Evolutionary conservation across 2,329 filamentous ascomycete species (phyloP), one percentile per base, ranked within the genome.

Genomic region (Penicillium sp.): DNA sequence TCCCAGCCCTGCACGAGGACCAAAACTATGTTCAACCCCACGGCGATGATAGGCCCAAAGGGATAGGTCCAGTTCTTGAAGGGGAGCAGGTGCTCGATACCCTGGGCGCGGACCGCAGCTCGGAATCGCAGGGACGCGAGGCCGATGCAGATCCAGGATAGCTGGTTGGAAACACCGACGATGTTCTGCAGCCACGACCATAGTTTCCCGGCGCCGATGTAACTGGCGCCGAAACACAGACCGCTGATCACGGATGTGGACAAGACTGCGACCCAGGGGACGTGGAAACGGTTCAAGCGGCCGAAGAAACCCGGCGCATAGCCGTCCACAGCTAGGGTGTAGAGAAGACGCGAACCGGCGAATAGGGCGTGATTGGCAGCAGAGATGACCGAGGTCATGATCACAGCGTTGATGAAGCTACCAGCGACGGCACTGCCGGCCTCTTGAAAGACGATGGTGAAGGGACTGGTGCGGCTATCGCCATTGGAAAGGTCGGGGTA

Each of bases 1-100:
- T 61, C 61, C 69, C 71, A 86, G 1, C 83, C 83, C 56, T 86
- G 83, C 0, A 84, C 75, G 1, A 86, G 72, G 3, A 86, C 78
- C 8, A 87, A 71, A 24, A 86, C 74, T 46, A 65, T 72, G 61
- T 84, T 84, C 33, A 85, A 70, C 0, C 79, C 53, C 12, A 86
- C 74, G 5, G 76, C 78, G 15, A 81, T 60, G 62, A 79, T 77
- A 0, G 83, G 82, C 0, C 83, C 82, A 49, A 73, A 78, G 0
- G 83, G 83, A 52, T 86, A 85, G 0, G 82, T 84, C 80, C 81
- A 84, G 60, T 86, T 86, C 52, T 77, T 80, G 69, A 82, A 86
- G 0, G 83, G 82, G 0, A 86, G 72, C 0, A 79, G 72, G 50
- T 84, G 79, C 6, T 81, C 80, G 42, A 82, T 78, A n/a, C 78